Evolutionary conservation across 306 rosid genomes (phyloP).

Genomic region (Cucurbita ficifolia): DNA sequence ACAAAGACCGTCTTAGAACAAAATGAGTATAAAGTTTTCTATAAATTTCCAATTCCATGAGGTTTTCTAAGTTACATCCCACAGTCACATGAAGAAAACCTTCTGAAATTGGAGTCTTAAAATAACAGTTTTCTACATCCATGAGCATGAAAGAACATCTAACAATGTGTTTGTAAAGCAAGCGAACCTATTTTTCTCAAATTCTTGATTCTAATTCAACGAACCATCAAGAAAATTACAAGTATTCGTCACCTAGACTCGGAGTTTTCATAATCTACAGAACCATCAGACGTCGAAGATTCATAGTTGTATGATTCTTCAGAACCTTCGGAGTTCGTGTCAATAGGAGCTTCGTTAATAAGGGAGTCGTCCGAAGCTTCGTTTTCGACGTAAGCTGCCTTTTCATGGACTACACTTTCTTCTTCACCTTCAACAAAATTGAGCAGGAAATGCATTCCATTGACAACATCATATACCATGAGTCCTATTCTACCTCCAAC

Average conservation of each 20-base stretch:
- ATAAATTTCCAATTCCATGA: not conserved
- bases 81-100: not conserved
- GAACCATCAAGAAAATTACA: not conserved
- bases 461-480: slow-evolving; percentile 66
- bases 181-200: not conserved
- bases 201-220: not conserved
- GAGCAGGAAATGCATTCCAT: slow-evolving; percentile 56
- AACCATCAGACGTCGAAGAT: slow-evolving; percentile 18
- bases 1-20: too few relatives aligned
- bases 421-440: slow-evolving; percentile 17
- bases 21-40: not conserved
- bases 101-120: not conserved
- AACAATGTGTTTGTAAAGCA: not conserved
- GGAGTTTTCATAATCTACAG: slow-evolving; percentile 24
- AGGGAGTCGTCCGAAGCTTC: slow-evolving; percentile 16
- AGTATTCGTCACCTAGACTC: slow-evolving; percentile 42
- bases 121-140: not conserved
- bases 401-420: slow-evolving; percentile 19
- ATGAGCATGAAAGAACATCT: not conserved
- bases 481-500: slow-evolving; percentile 80
- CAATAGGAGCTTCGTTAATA: slow-evolving; percentile 15
- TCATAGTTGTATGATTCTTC: slow-evolving; percentile 14
- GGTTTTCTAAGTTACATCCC: not conserved
- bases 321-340: slow-evolving; percentile 14
- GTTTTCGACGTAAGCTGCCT: slow-evolving; percentile 15